Conservation (phyloP, 371 early-diverging fungal genomes). For the Chytridium lagenaria region DNA sequence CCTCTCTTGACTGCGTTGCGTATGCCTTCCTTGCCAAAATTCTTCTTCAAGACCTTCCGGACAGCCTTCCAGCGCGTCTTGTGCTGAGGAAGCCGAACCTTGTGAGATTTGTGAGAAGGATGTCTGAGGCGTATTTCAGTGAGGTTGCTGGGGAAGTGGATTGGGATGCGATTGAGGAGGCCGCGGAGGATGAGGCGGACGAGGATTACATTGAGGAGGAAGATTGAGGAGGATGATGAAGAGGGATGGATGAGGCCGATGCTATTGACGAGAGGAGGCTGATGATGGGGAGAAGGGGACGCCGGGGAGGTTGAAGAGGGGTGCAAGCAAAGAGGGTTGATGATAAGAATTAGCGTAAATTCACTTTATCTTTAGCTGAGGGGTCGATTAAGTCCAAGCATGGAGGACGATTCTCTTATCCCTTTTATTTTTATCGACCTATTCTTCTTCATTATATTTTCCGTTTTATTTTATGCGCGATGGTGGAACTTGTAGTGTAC, state of each 20-base stretch:
- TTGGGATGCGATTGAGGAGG: slow-evolving; percentile 4
- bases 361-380: too few relatives aligned
- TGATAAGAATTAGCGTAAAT: too few relatives aligned
- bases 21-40: slow-evolving; percentile 15
- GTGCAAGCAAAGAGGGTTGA: too few relatives aligned
- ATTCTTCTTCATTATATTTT: too few relatives aligned
- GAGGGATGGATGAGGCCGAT: slow-evolving; percentile 11
- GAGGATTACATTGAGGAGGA: background rate
- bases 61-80: background rate
- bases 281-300: background rate
- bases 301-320: background rate
- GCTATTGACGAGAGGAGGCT: background rate
- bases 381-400: too few relatives aligned
- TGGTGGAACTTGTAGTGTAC: too few relatives aligned
- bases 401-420: too few relatives aligned
- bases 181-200: background rate
- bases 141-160: slow-evolving; percentile 4
- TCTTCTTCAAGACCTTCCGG: slow-evolving; percentile 4
- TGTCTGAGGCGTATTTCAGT: background rate
- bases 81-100: slow-evolving; percentile 1
- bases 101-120: slow-evolving; percentile 12
- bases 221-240: background rate
- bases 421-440: too few relatives aligned
- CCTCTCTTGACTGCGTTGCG: slow-evolving; percentile 17
- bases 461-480: too few relatives aligned